Base-by-base conservation (phyloP, 306 rosid species). In the Vachellia pachyceras region DNA sequence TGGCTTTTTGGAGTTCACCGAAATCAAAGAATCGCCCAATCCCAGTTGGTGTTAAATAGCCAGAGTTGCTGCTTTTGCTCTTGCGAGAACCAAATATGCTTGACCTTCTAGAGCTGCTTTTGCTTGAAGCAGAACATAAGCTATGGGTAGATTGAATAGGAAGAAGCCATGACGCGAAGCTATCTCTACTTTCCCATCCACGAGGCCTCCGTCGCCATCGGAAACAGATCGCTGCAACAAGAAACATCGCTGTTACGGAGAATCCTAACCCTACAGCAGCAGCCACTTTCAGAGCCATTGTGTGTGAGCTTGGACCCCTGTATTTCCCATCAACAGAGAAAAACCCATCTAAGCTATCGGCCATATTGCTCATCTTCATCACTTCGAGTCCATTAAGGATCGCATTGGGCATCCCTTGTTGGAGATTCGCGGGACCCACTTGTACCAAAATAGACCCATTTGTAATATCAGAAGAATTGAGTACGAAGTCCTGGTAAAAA, bases 341-440 rank as follows among this genome's bases (percentile, higher is more conserved):
- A 6, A 83, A 69, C 50, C 92, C 95, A 57, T 90, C 91, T 58
- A 95, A 88, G 77, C 97, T 92, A 25, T 81, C 41, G 0, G 91
- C 97, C 0, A 6, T 15, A 46, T 95, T 91, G 84, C 89, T 91
- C 77, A 91, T 83, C 82, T 95, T 95, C 89, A 95, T 84, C 65
- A 95, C 82, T 85, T 95, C 98, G 69, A 95, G 20, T 57, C 98
- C 97, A 47, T 91, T 95, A 3, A 95, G 83, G 61, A 95, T 87
- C 17, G 95, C 98, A 64, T 91, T 84, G 33, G 37, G 18, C 0
- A 5, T 42, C 25, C 88, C 92, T 7, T 85, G 83, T 7, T 76
- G 88, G 7, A 83, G 49, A 77, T 80, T 60, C 0, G 90, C 63
- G 0, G 91, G 91, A 12, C 92, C 95, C 6, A 90, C 83, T 40